These are phyloP conservation scores for Batkoa obscura DNA, from an alignment of 371 early-diverging fungal species.

Conservation along the genomic window DNA sequence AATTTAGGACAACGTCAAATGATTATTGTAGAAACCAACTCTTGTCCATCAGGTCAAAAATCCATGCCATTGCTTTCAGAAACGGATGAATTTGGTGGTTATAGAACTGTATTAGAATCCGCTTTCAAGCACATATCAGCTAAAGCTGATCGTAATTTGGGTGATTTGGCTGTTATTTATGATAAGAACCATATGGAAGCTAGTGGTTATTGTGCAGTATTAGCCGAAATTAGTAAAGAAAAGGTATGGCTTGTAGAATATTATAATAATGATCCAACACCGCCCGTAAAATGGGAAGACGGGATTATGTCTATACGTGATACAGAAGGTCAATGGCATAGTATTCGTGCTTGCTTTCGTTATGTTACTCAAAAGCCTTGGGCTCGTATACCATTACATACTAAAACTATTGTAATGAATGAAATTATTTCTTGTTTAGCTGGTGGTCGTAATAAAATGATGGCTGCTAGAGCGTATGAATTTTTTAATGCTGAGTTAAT, in stretches of 20 bases:
- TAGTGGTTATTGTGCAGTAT: slow-evolving; percentile 69
- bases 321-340: slow-evolving; percentile 41
- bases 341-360: slow-evolving; percentile 79
- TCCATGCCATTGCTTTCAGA: slow-evolving; percentile 84
- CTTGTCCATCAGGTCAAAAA: slow-evolving; percentile 88
- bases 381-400: slow-evolving; percentile 70
- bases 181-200: slow-evolving; percentile 90
- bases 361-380: slow-evolving; percentile 88
- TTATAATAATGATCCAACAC: slow-evolving; percentile 51
- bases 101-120: slow-evolving; percentile 53
- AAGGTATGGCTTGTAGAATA: slow-evolving; percentile 73
- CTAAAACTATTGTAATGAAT: slow-evolving; percentile 73
- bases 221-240: slow-evolving; percentile 71
- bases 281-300: slow-evolving; percentile 67
- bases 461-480: slow-evolving; percentile 87
- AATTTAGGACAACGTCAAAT: slow-evolving; percentile 73
- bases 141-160: slow-evolving; percentile 40
- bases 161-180: slow-evolving; percentile 73
- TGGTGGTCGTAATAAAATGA: slow-evolving; percentile 88
- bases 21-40: slow-evolving; percentile 91
- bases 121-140: slow-evolving; percentile 58
- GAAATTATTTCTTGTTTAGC: slow-evolving; percentile 76
- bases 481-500: slow-evolving; percentile 67
- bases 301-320: slow-evolving; percentile 59
- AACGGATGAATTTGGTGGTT: slow-evolving; percentile 56